Conservation (phyloP, 768 basidiomycete genomes). For the Boletus insuetus region DNA sequence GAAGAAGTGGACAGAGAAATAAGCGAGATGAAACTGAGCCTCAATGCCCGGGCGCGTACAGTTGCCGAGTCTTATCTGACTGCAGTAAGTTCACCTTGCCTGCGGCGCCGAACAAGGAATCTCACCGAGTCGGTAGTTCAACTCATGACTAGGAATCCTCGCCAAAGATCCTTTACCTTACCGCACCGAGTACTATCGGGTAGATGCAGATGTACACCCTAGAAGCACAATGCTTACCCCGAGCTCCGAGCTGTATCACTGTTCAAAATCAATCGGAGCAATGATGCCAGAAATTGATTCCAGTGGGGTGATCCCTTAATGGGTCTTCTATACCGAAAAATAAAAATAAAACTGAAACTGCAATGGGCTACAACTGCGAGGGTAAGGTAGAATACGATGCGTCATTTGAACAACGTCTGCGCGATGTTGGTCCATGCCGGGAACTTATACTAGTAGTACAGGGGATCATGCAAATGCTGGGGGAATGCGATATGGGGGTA, state of each 20-base stretch:
- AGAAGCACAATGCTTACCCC: slow-evolving; percentile 8
- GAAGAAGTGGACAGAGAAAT: slow-evolving; percentile 99
- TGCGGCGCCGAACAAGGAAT: background rate
- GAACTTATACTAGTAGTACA: slow-evolving; percentile 21
- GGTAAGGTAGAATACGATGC: slow-evolving; percentile 19
- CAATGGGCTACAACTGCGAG: slow-evolving; percentile 21
- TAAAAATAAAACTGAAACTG: slow-evolving; percentile 11
- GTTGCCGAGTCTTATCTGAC: slow-evolving; percentile 96
- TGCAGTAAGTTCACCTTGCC: slow-evolving; percentile 55
- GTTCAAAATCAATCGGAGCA: slow-evolving; percentile 6
- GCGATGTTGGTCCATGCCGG: slow-evolving; percentile 23
- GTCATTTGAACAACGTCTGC: slow-evolving; percentile 20
- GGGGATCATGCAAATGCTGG: slow-evolving; percentile 23
- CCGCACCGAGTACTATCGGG: slow-evolving; percentile 13
- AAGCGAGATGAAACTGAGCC: slow-evolving; percentile 96
- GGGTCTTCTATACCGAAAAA: slow-evolving; percentile 10
- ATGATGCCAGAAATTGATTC: background rate
- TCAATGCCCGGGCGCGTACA: slow-evolving; percentile 94
- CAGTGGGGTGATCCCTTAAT: slow-evolving; percentile 2
- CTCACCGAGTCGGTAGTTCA: slow-evolving; percentile 23
- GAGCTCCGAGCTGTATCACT: slow-evolving; percentile 17
- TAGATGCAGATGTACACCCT: slow-evolving; percentile 18
- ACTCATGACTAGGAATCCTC: slow-evolving; percentile 16
- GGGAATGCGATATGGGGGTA: slow-evolving; percentile 18
- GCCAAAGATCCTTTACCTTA: slow-evolving; percentile 9